Base-by-base conservation (phyloP, 129 eudicot species). In the Artemisia argyi region DNA sequence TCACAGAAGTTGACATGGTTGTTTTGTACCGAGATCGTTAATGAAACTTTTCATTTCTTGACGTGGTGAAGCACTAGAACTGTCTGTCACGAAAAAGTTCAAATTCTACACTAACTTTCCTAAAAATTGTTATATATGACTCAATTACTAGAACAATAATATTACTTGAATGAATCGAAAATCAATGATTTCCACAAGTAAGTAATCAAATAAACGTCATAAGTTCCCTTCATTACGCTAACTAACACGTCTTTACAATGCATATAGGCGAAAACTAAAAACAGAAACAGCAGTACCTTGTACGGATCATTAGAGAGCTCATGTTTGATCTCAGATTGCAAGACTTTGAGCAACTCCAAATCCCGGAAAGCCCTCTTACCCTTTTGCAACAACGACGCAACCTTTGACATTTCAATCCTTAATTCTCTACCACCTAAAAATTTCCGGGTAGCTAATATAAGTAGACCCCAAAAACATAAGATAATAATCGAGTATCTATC, bases 301-400 rank as follows among this genome's bases (percentile, higher is more conserved):
- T 78, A 84, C 4, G 64, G 83, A 71, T 80, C 72, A 65, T 83
- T 75, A 44, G 90, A 65, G 58, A 79, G 82, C 73, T 91, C 96
- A 39, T 85, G 80, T 73, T 61, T 78, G 79, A 88, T 89, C 76
- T 91, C 97, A 8, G 90, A 79, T 54, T 84, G 95, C 77, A 91
- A 71, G 52, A 76, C 81, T 64, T 85, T 88, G 32, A 88, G 85
- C 81, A 91, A 69, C 64, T 82, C 82, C 44, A 66, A 64, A 49
- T 80, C 95, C 66, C 73, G 42, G 35, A 78, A 13, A 32, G 91
- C 85, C 75, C 72, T 85, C 30, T 72, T 73, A 22, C 84, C 73
- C 61, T 68, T 76, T 13, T 63, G 68, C 73, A 82, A 11, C 68
- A 82, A 20, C 17, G 22, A 42, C 9, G 76, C n/a, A 20, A 56